Evolutionary conservation across 805 yeast genomes (phyloP).

Genomic region (Wickerhamomyces bisporus): DNA sequence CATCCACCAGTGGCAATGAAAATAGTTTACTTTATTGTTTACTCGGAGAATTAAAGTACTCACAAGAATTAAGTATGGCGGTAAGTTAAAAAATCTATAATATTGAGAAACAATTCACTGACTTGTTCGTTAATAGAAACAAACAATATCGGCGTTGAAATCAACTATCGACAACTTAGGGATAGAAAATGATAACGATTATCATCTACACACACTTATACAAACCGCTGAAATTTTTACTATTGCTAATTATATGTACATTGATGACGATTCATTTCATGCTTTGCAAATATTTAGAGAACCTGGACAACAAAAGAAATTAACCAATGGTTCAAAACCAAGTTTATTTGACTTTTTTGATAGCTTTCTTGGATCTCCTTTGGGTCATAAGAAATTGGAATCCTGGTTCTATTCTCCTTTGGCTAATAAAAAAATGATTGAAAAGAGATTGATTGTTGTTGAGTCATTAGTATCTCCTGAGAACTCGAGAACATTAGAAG

Average conservation of each 20-base stretch:
- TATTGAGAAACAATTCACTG: too few species aligned
- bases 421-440: conserved; percentile 22
- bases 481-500: conserved; percentile 18
- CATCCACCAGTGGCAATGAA: neutral
- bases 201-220: conserved; percentile 1
- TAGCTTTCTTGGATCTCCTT: conserved; percentile 23
- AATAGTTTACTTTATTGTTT: neutral
- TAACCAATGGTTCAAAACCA: conserved; percentile 11
- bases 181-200: conserved; percentile 1
- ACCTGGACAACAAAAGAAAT: neutral
- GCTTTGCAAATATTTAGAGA: conserved; percentile 23
- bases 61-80: conserved; percentile 5
- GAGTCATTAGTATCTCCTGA: conserved; percentile 18
- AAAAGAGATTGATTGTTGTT: conserved; percentile 26
- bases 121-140: neutral
- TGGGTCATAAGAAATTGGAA: conserved; percentile 27
- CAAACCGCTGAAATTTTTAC: conserved; percentile 2
- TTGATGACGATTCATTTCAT: conserved; percentile 26
- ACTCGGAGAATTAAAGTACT: conserved; percentile 5
- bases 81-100: too few species aligned
- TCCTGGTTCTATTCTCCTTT: conserved; percentile 34
- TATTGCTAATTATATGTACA: conserved; percentile 14
- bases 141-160: neutral
- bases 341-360: conserved; percentile 19
- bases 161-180: conserved; percentile 2